Evolutionary conservation across 2,329 filamentous ascomycete species (phyloP).

Genomic region (Penicillium digitatum): DNA sequence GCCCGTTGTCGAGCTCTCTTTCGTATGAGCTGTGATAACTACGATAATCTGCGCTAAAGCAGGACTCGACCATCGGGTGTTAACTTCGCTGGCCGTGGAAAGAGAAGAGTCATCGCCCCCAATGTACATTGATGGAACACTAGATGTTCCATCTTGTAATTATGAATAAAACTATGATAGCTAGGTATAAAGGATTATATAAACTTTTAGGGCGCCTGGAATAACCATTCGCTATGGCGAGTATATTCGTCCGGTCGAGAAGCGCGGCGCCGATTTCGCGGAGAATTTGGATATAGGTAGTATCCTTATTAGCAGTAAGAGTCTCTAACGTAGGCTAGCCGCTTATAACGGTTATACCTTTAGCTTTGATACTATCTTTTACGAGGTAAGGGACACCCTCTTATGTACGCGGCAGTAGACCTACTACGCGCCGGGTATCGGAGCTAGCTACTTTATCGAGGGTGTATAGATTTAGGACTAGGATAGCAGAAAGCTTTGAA

Average conservation of each 20-base stretch:
- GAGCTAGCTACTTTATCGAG: conserved; percentile 49
- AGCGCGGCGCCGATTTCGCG: conserved; percentile 50
- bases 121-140: conserved; percentile 52
- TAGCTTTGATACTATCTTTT: conserved; percentile 56
- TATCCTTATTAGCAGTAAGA: conserved; percentile 51
- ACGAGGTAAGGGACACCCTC: conserved; percentile 58
- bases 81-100: too few species aligned
- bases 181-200: conserved; percentile 52
- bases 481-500: conserved; percentile 46
- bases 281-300: conserved; percentile 48
- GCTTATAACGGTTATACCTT: conserved; percentile 51
- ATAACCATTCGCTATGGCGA: conserved; percentile 55
- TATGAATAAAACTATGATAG: conserved; percentile 36
- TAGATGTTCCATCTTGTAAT: conserved; percentile 33
- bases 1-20: conserved; percentile 11
- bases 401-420: conserved; percentile 38
- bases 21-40: conserved; percentile 16
- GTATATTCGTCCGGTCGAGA: conserved; percentile 58
- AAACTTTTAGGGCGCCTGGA: conserved; percentile 57
- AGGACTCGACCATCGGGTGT: conserved; percentile 28
- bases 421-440: conserved; percentile 44
- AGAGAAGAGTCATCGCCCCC: too few species aligned
- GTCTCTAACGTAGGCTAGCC: conserved; percentile 54
- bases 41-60: conserved; percentile 26
- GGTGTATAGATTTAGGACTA: conserved; percentile 46